Percentiles rank a stretch among this genome's conserved stretches.
Conservation (phyloP, 2,329 filamentous ascomycete species). For the Onygenales sp. region DNA sequence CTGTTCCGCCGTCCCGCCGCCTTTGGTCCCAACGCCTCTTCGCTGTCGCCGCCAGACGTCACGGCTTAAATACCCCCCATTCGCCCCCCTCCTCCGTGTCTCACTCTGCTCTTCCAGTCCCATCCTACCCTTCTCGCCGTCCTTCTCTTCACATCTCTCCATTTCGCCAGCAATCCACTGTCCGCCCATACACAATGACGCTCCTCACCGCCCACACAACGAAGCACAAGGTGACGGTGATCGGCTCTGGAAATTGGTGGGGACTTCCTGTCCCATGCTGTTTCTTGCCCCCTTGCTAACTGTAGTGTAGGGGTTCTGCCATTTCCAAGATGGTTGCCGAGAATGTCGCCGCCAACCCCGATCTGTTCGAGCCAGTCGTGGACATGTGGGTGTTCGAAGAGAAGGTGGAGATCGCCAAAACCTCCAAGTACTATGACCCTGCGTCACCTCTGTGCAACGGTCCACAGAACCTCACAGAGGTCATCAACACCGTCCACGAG, state of each 20-base stretch:
- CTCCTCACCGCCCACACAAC: slow-evolving; percentile 45
- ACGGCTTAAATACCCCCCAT: not conserved
- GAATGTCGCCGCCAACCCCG: slow-evolving; percentile 67
- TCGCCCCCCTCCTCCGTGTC: not conserved
- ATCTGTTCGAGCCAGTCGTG: slow-evolving; percentile 78
- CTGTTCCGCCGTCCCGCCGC: not conserved
- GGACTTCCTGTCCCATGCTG: slow-evolving; percentile 11
- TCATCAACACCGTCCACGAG: slow-evolving; percentile 91
- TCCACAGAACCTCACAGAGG: slow-evolving; percentile 74
- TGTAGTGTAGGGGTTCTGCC: slow-evolving; percentile 67
- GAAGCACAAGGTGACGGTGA: slow-evolving; percentile 86
- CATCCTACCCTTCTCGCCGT: no score
- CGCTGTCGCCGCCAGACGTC: not conserved
- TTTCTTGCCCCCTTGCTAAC: slow-evolving; percentile 3
- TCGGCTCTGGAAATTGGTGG: slow-evolving; percentile 95
- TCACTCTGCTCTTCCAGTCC: not conserved
- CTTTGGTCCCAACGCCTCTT: not conserved
- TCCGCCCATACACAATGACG: slow-evolving; percentile 31
- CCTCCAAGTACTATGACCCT: slow-evolving; percentile 63
- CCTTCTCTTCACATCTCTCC: not conserved
- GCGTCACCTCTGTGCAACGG: slow-evolving; percentile 48
- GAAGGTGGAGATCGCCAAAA: slow-evolving; percentile 62
- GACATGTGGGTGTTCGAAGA: slow-evolving; percentile 99
- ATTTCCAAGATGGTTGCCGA: slow-evolving; percentile 96
- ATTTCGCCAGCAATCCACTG: not conserved